Percentiles rank a stretch among this genome's conserved stretches.
These are phyloP conservation scores for Metschnikowia sp. DNA, from an alignment of 805 yeast species.

Conservation along the genomic window DNA sequence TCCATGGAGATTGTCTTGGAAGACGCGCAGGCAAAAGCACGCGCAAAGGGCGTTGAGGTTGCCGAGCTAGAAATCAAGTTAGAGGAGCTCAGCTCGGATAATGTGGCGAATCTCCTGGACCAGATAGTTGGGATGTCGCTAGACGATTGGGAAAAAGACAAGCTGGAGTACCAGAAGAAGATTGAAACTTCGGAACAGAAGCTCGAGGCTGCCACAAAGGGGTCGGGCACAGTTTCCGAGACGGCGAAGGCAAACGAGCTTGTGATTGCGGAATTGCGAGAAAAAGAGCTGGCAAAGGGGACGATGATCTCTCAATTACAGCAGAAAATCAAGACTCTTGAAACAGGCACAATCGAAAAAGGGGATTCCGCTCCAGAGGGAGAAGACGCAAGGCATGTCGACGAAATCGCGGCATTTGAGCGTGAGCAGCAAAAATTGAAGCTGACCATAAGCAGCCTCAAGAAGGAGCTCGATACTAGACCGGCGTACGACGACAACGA, in stretches of 20 bases:
- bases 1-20: slow-evolving; percentile 17
- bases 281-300: not conserved
- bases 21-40: slow-evolving; percentile 13
- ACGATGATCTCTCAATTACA: not conserved
- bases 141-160: slow-evolving; percentile 11
- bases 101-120: slow-evolving; percentile 6
- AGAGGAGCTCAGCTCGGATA: slow-evolving; percentile 6
- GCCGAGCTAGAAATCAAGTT: slow-evolving; percentile 14
- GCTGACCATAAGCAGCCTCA: slow-evolving; percentile 23
- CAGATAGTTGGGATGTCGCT: slow-evolving; percentile 9
- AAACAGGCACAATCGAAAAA: not conserved
- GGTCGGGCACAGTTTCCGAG: not conserved
- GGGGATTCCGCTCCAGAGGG: not conserved
- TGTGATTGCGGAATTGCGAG: slow-evolving; percentile 1
- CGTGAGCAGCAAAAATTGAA: slow-evolving; percentile 1
- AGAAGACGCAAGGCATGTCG: not conserved
- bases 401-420: not conserved
- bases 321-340: not conserved
- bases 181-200: slow-evolving; percentile 6
- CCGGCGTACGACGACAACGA: slow-evolving; percentile 38
- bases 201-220: not conserved
- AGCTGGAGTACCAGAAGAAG: slow-evolving; percentile 2
- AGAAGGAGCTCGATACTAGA: slow-evolving; percentile 32
- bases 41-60: slow-evolving; percentile 13
- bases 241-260: not conserved